Conservation (phyloP, 2,329 filamentous ascomycete genomes). For the Nemania sp. region DNA sequence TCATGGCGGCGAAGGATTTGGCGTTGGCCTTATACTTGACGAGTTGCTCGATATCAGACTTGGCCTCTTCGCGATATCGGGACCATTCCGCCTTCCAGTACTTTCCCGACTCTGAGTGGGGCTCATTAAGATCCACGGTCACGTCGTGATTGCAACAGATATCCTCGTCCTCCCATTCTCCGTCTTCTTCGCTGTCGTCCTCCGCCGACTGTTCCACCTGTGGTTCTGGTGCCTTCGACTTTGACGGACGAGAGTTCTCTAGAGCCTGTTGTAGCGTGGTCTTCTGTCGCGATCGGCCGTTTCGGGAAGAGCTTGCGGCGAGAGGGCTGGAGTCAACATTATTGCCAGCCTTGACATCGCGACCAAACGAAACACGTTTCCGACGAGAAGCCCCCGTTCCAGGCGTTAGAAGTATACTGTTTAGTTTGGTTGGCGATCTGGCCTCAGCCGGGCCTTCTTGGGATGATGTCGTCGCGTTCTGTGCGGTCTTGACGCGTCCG, state of each 20-base stretch:
- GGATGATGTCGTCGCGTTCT: constrained; percentile 18
- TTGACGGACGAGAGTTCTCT: constrained; percentile 36
- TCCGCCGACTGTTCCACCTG: constrained; percentile 42
- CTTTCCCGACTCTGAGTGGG: constrained; percentile 72
- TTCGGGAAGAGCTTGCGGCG: constrained; percentile 21
- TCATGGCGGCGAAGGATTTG: constrained; percentile 77
- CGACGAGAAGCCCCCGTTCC: constrained; percentile 62
- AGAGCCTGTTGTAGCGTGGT: constrained; percentile 36
- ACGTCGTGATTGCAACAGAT: constrained; percentile 59
- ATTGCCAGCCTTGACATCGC: constrained; percentile 53
- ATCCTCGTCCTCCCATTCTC: constrained; percentile 63
- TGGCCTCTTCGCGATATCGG: constrained; percentile 71
- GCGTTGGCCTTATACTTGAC: constrained; percentile 79
- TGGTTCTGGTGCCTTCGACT: constrained; percentile 21
- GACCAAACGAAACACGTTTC: constrained; percentile 68
- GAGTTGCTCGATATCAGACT: constrained; percentile 74
- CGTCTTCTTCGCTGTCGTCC: constrained; percentile 48
- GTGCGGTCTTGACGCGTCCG: constrained; percentile 37
- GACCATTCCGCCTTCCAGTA: constrained; percentile 83
- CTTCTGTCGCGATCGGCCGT: constrained; percentile 30
- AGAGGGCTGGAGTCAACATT: constrained; percentile 34
- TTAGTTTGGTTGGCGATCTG: constrained; percentile 53
- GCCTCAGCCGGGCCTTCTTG: constrained; percentile 37
- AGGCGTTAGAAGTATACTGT: constrained; percentile 66
- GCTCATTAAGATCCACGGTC: constrained; percentile 72